phyloP scores from a whole-genome alignment of 2,329 filamentous ascomycete species.

The Fusarium cyanostomum region DNA sequence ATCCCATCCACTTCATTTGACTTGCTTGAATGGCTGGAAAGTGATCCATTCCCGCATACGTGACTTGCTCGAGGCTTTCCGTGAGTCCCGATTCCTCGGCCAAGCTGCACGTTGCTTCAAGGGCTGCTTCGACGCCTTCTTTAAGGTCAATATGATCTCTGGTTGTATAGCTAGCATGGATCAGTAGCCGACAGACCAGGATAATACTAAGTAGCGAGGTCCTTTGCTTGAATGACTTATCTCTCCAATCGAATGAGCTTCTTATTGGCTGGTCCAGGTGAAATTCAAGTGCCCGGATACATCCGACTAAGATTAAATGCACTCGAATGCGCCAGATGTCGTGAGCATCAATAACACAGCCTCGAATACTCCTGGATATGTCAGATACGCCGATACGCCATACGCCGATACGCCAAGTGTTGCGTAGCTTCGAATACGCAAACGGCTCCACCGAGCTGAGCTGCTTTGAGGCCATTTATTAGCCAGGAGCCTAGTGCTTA shows the following conservation, averaged over 20 bases:
- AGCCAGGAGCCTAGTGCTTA: neutral
- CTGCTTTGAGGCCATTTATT: no score
- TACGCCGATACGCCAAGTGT: neutral
- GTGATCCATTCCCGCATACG: slow-evolving; percentile 14
- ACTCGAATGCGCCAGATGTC: neutral
- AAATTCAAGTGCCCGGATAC: no score
- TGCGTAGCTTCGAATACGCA: neutral
- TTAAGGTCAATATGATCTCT: slow-evolving; percentile 19
- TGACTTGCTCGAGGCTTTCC: slow-evolving; percentile 4
- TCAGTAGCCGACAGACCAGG: no score
- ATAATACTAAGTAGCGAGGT: no score
- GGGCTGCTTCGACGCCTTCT: slow-evolving; percentile 3
- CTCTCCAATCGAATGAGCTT: no score
- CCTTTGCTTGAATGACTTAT: no score
- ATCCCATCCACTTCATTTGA: slow-evolving; percentile 23
- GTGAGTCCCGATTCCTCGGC: neutral
- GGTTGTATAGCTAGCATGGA: no score
- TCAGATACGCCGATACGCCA: neutral
- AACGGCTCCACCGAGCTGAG: neutral
- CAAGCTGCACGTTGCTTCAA: neutral
- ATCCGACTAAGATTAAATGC: no score
- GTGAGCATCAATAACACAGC: neutral
- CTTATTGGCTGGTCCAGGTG: no score
- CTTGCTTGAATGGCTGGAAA: slow-evolving; percentile 28
- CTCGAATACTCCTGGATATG: slow-evolving; percentile 14